phyloP scores from a whole-genome alignment of 352 stramenopile species.

The Hyphochytrium catenoides region DNA sequence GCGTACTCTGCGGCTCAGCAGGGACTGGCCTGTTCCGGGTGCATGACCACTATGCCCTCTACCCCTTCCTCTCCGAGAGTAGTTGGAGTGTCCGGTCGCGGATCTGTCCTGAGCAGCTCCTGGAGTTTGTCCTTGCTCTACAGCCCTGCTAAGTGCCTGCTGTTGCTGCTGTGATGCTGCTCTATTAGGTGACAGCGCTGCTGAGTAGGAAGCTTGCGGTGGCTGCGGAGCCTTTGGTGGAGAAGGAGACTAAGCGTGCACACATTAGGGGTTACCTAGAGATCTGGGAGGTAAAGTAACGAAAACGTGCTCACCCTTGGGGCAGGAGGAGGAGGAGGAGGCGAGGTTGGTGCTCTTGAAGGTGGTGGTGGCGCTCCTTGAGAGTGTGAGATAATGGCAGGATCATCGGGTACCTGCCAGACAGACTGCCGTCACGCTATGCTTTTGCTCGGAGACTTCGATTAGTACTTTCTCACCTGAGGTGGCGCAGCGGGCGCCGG shows the following conservation, averaged over 20 bases:
- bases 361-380: conserved; percentile 6
- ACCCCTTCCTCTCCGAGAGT: too few relatives aligned
- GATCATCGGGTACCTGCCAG: neutral
- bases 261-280: too few relatives aligned
- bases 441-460: neutral
- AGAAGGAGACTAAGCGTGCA: too few relatives aligned
- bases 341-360: conserved; percentile 11
- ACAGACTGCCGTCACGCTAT: neutral
- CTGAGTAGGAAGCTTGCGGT: neutral
- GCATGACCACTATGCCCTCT: too few relatives aligned
- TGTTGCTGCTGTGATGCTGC: conserved; percentile 1
- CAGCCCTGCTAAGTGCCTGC: conserved; percentile 3
- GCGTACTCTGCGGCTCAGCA: too few relatives aligned
- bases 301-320: too few relatives aligned
- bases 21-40: too few relatives aligned
- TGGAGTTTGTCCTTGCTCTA: too few relatives aligned
- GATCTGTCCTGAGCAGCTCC: too few relatives aligned
- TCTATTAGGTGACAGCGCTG: neutral
- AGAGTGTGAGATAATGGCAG: conserved; percentile 5
- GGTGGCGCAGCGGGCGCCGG: conserved; percentile 12
- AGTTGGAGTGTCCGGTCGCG: too few relatives aligned
- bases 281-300: too few relatives aligned
- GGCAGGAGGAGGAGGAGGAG: conserved; percentile 4
- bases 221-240: neutral
- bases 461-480: conserved; percentile 1